Base-by-base conservation (phyloP, 2,329 filamentous ascomycete genomes). In the Ceratocystis diversiconidia region DNA sequence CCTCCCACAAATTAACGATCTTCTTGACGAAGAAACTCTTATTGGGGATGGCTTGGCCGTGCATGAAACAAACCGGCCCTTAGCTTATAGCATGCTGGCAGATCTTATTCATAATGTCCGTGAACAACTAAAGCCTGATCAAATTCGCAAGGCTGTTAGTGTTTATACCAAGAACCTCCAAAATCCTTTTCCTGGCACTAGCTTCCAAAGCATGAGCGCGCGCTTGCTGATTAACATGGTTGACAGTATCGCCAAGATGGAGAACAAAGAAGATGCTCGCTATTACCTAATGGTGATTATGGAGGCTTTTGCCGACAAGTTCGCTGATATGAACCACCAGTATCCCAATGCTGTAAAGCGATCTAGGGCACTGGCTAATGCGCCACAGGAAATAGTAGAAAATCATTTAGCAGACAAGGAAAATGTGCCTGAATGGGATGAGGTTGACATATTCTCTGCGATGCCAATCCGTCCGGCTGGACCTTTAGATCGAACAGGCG, bases 171-270 rank as follows among this genome's bases (percentile, higher is more conserved):
- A 88, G 72, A 97, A 97, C 71, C 79, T 99, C 25, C 91, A 96
- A 72, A 94, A 97, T 74, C 90, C 90, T 69, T 96, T 96, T 69
- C 95, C 94, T 0, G 95, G 95, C 7, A 97, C 95, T 0, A 99
- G 92, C 75, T 99, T 99, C 73, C 95, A 99, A 75, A 99, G 94
- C 0, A 99, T 99, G 94, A 97, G 94, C 71, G 95, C 94, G 0
- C 99, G 97, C 75, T 79, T 99, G 2, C 79, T 99, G 0, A 79
- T 99, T 12, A 99, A 99, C 74, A 95, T 99, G 90, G 94, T 92
- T 0, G 95, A 99, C 72, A 95, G 90, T 73, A 99, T 99, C 72
- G 90, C 92, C 0, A 95, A 92, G 74, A 82, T 99, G 70, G 87
- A 88, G 22, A 90, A 96, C 73, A 99, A 97, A 77, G 85, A 88